Evolutionary conservation across 495 filamentous ascomycete species (phyloP), one percentile per base, ranked within the genome.

Genomic region (Amorphotheca resinae): DNA sequence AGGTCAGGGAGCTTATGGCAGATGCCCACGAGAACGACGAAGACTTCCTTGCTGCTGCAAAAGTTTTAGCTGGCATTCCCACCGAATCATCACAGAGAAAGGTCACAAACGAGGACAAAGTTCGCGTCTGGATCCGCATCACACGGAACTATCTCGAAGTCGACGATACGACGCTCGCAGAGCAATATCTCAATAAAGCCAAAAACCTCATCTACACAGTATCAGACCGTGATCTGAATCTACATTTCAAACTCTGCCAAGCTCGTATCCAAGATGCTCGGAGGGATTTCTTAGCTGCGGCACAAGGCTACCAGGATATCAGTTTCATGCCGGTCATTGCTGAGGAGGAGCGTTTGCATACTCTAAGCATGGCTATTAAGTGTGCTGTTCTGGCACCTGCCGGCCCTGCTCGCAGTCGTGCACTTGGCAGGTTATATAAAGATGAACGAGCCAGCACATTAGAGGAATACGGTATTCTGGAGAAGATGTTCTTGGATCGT

Each of bases 401-500:
- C 3, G 91, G 91, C 0, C 91, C 91, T 0, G 67, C 79, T 50
- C 83, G 91, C 12, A 86, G 83, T 41, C 72, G 84, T 8, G 74
- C 74, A 6, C 69, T 98, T 6, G 83, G 77, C 2, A 79, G 79
- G 42, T 66, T 98, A 5, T 95, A 95, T 70, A 95, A 95, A 60
- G 91, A 98, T 56, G 93, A 96, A 35, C 77, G 91, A 15, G 73
- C 84, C 0, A 63, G 72, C 1, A 72, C 76, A 34, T 72, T 88
- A 2, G 76, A 81, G 5, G 85, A 95, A 59, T 89, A 82, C 54
- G 69, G 73, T 32, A 95, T 98, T 41, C 67, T 98, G 16, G 93
- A 96, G 68, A 96, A 96, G 65, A 95, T 98, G 76, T 93, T 93
- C 59, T 72, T 98, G 21, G 87, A 96, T 61, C 76, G 91, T 4